phyloP scores from a whole-genome alignment of 768 basidiomycete genomes.

The Xerocomus spinulosus region DNA sequence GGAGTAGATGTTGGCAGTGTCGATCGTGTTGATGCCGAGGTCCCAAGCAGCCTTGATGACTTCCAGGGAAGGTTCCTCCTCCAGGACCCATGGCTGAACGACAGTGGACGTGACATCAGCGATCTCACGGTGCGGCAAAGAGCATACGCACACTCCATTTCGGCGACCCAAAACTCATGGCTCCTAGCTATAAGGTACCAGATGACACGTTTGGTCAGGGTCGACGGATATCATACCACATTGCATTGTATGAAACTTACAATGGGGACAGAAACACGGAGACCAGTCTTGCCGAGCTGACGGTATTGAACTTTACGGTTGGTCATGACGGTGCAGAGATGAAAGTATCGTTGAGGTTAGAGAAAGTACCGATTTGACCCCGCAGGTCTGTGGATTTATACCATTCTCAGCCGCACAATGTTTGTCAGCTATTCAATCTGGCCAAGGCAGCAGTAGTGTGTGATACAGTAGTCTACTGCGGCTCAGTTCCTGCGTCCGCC shows the following conservation, averaged over 20 bases:
- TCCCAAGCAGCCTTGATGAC: slow-evolving; percentile 39
- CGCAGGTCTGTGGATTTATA: neutral
- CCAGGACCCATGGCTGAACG: slow-evolving; percentile 24
- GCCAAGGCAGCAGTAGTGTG: neutral
- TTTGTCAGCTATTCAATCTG: neutral
- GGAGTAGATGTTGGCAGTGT: slow-evolving; percentile 38
- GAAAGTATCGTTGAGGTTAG: neutral
- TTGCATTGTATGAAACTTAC: slow-evolving; percentile 12
- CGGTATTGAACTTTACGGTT: slow-evolving; percentile 23
- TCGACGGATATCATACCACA: neutral
- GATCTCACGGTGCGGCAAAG: neutral
- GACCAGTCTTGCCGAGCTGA: slow-evolving; percentile 30
- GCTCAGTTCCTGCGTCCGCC: too few relatives aligned
- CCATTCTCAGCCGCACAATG: neutral
- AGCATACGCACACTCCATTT: slow-evolving; percentile 23
- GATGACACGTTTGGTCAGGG: neutral
- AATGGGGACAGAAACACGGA: slow-evolving; percentile 34
- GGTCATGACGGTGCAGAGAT: neutral
- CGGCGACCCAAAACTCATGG: slow-evolving; percentile 25
- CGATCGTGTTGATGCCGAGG: slow-evolving; percentile 37
- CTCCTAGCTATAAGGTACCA: slow-evolving; percentile 19
- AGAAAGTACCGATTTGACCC: neutral
- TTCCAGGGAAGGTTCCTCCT: slow-evolving; percentile 26
- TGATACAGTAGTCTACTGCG: neutral
- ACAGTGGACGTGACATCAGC: neutral